Conservation (phyloP, 2,329 filamentous ascomycete genomes). For the Sphaceloma murrayae region DNA sequence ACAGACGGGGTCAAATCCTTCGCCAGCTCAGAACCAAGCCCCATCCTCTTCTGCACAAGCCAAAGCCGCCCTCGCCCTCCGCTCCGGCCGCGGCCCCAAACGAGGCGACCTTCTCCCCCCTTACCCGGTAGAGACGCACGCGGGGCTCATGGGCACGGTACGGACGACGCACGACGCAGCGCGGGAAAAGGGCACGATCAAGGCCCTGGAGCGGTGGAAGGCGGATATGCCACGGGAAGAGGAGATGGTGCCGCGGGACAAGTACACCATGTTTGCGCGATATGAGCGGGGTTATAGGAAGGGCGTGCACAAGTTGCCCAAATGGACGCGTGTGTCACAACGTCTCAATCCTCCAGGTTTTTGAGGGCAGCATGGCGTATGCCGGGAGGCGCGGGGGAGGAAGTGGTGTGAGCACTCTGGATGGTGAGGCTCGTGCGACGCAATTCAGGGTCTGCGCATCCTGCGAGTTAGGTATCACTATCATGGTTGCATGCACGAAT, state of each 20-base stretch:
- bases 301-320: slow-evolving; percentile 68
- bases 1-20: too few relatives aligned
- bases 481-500: too few relatives aligned
- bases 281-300: slow-evolving; percentile 95
- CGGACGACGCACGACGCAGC: slow-evolving; percentile 24
- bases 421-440: too few relatives aligned
- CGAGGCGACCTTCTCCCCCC: slow-evolving; percentile 22
- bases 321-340: slow-evolving; percentile 95
- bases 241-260: slow-evolving; percentile 93
- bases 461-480: too few relatives aligned
- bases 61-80: slow-evolving; percentile 18
- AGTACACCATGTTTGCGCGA: slow-evolving; percentile 95
- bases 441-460: too few relatives aligned
- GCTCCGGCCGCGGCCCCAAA: slow-evolving; percentile 27
- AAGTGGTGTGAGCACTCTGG: too few relatives aligned
- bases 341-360: slow-evolving; percentile 90
- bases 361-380: slow-evolving; percentile 46
- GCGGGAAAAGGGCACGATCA: slow-evolving; percentile 47
- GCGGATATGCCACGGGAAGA: slow-evolving; percentile 88
- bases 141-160: slow-evolving; percentile 15
- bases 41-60: slow-evolving; percentile 23
- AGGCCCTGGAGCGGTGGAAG: slow-evolving; percentile 84
- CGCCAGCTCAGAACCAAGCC: slow-evolving; percentile 26
- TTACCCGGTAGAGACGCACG: slow-evolving; percentile 17
- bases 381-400: background rate